A percentile compares a stretch with the other conserved stretches of the same genome.
Evolutionary conservation across 1,284 basidiomycete species (phyloP).

Genomic region (Vanrija pseudolonga): DNA sequence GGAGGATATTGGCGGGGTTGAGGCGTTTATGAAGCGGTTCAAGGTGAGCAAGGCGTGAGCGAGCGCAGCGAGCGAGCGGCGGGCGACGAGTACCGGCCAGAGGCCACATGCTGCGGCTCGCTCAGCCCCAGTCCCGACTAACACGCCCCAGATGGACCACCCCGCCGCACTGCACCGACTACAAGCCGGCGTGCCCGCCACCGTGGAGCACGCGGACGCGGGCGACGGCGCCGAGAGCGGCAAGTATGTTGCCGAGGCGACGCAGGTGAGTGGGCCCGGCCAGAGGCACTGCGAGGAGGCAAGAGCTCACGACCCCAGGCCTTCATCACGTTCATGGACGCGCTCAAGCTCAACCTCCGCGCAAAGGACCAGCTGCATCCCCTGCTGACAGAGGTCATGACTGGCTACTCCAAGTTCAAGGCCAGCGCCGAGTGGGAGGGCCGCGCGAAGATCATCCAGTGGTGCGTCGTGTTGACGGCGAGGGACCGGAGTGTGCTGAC

Average conservation of each 20-base stretch:
- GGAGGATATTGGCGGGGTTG: conserved; percentile 74
- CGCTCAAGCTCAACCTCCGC: conserved; percentile 81
- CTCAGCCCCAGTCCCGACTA: too few species aligned
- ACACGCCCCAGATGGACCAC: conserved; percentile 74
- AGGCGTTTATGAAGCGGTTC: conserved; percentile 88
- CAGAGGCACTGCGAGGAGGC: too few species aligned
- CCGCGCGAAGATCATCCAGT: conserved; percentile 84
- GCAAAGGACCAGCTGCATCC: conserved; percentile 98
- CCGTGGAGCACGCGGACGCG: conserved; percentile 85
- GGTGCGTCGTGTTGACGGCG: conserved; percentile 56
- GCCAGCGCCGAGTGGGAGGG: conserved; percentile 93
- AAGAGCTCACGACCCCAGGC: conserved; percentile 56
- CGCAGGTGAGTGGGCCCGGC: conserved; percentile 62
- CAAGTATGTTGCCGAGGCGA: conserved; percentile 98
- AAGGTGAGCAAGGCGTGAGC: conserved; percentile 60
- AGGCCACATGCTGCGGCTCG: too few species aligned
- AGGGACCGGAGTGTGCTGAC: neutral
- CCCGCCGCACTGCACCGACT: conserved; percentile 88
- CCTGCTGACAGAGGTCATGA: conserved; percentile 88
- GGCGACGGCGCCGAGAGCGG: conserved; percentile 75
- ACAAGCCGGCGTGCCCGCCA: conserved; percentile 90
- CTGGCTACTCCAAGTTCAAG: conserved; percentile 86
- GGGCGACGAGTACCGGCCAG: too few species aligned
- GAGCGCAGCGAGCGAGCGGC: neutral
- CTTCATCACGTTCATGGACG: conserved; percentile 99